phyloP scores from a whole-genome alignment of 371 early-diverging fungal genomes.

The Choanephora cucurbitarum region DNA sequence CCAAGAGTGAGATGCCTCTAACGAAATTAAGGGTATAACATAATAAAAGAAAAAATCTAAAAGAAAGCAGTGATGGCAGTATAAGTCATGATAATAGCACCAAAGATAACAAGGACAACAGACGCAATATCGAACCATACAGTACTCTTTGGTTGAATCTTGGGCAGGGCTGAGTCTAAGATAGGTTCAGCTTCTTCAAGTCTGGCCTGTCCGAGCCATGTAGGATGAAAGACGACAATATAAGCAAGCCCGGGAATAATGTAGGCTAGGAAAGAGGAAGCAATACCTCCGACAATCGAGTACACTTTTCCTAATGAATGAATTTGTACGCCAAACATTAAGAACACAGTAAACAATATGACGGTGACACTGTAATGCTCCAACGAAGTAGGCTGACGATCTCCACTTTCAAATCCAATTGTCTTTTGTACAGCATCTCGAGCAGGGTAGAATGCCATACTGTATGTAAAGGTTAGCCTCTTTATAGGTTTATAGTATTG shows the following conservation, averaged over 20 bases:
- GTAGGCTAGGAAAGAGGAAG: conserved; percentile 59
- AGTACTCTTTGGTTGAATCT: conserved; percentile 8
- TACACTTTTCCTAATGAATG: conserved; percentile 56
- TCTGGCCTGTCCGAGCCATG: conserved; percentile 11
- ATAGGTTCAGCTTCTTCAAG: background rate
- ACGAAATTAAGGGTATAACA: background rate
- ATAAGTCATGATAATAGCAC: conserved; percentile 24
- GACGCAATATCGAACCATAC: conserved; percentile 32
- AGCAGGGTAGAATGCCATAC: conserved; percentile 61
- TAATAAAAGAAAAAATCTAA: background rate
- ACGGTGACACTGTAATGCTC: conserved; percentile 53
- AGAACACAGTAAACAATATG: conserved; percentile 42
- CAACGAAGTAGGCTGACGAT: conserved; percentile 38
- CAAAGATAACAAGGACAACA: conserved; percentile 25
- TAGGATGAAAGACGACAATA: conserved; percentile 35
- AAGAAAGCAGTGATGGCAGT: conserved; percentile 19
- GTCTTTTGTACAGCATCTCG: conserved; percentile 56
- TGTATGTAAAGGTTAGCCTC: conserved; percentile 23
- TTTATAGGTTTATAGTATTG: background rate
- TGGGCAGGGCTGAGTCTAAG: background rate
- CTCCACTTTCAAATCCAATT: conserved; percentile 50
- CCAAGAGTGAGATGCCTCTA: too few species aligned
- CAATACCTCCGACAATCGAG: conserved; percentile 58
- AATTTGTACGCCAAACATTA: conserved; percentile 47
- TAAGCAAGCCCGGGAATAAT: conserved; percentile 57